phyloP scores from a whole-genome alignment of 441 rosid genomes.

The Breynia disticha region DNA sequence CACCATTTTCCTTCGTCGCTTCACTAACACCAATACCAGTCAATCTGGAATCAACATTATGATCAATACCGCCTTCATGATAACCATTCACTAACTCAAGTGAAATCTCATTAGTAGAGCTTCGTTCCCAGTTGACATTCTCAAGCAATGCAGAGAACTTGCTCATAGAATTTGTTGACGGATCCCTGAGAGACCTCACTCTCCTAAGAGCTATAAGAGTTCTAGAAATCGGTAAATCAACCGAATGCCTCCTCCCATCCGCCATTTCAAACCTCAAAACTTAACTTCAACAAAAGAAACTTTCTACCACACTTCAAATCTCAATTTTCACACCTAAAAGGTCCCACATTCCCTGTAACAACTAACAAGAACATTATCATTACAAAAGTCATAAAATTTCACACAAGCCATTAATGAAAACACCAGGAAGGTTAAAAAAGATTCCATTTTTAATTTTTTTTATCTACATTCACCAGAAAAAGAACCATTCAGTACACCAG shows the following conservation, averaged over 20 bases:
- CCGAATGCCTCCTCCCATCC: constrained; percentile 77
- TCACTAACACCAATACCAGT: constrained; percentile 17
- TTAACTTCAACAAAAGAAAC: neutral
- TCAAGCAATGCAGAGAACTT: constrained; percentile 72
- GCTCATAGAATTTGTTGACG: constrained; percentile 87
- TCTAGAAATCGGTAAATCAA: constrained; percentile 80
- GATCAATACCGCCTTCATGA: constrained; percentile 22
- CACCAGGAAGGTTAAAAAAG: neutral
- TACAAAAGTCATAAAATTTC: constrained; percentile 17
- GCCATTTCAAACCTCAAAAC: constrained; percentile 21
- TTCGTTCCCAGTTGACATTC: constrained; percentile 75
- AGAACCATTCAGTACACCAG: neutral
- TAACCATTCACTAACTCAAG: constrained; percentile 29
- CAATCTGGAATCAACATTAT: constrained; percentile 19
- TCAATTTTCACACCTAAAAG: constrained; percentile 12
- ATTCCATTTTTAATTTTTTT: neutral
- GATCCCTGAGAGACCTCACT: constrained; percentile 87
- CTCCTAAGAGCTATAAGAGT: constrained; percentile 83
- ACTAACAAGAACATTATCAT: neutral
- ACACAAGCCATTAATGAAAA: constrained; percentile 1
- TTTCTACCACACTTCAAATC: constrained; percentile 12
- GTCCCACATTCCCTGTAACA: constrained; percentile 5
- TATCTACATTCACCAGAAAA: neutral
- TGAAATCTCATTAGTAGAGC: constrained; percentile 61
- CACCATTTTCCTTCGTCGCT: constrained; percentile 26